Base-by-base conservation (phyloP, 2,329 filamentous ascomycete species). In the Rugonectria rugulosa region DNA sequence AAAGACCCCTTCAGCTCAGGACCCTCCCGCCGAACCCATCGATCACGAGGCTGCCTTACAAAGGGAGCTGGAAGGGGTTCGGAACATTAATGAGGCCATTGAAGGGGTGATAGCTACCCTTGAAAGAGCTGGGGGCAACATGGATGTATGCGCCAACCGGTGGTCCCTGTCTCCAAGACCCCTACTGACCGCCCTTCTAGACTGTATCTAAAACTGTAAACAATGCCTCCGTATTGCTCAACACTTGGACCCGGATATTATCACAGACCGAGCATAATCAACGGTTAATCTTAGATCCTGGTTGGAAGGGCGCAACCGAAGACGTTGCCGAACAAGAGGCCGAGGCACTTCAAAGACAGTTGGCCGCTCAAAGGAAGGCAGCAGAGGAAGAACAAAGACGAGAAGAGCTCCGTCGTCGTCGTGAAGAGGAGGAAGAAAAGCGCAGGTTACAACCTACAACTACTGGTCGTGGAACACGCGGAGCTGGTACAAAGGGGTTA, bases 231-330 rank as follows among this genome's bases (percentile, higher is more conserved):
- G 90, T 90, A 1, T 84, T 99, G 12, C 86, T 99, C 26, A 92
- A 96, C 67, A 96, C 93, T 14, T 99, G 94, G 94, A 96, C 92
- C 8, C 88, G 92, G 47, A 97, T 99, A 63, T 84, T 99, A 11
- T 95, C 92, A 6, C 95, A 99, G 74, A 97, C 95, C 5, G 95
- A 99, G 75, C 95, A 99, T 75, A 98, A 96, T 71, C 93, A 98
- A 73, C 88, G 95, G 20, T 80, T 99, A 45, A 88, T 99, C 38
- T 81, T 98, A 40, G 90, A 97, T 69, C 90, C 92, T 2, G 81
- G 86, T 55, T 99, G 94, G 92, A 89, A 94, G 70, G 95, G 95
- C 53, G 90, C 93, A 23, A 90, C 86, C 5, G 87, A 93, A 68
- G 95, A 99, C 75, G 75, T 97, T 32, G 81, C 86, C n/a, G 92